phyloP scores from a whole-genome alignment of 164 flowering plant species.

The Kalanchoe fedtschenkoi region DNA sequence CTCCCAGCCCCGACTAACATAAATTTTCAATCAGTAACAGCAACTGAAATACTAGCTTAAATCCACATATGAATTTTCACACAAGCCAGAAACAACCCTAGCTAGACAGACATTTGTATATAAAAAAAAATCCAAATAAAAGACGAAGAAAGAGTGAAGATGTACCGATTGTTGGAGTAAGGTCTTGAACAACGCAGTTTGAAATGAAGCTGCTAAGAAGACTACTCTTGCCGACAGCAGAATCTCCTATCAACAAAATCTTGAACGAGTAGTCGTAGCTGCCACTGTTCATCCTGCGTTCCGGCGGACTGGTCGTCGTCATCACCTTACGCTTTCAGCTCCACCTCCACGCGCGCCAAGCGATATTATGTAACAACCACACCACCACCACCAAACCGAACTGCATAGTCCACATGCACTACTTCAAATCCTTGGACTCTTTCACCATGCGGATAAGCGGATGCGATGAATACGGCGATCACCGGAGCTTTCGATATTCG shows the following conservation, averaged over 20 bases:
- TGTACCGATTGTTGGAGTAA: constrained; percentile 80
- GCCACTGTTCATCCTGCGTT: constrained; percentile 8
- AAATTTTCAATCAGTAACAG: not conserved
- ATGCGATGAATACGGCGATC: not conserved
- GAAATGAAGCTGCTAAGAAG: constrained; percentile 93
- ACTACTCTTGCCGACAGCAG: constrained; percentile 90
- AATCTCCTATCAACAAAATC: constrained; percentile 77
- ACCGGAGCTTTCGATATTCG: not conserved
- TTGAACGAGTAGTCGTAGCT: constrained; percentile 75
- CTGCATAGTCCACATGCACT: not conserved
- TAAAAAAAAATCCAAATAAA: not conserved
- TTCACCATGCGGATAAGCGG: too few relatives aligned
- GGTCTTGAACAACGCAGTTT: constrained; percentile 36
- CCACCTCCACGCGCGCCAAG: too few relatives aligned
- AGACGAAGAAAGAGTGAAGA: constrained; percentile 3
- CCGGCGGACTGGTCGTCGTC: not conserved
- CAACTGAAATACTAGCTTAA: not conserved
- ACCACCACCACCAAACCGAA: not conserved
- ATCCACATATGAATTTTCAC: not conserved
- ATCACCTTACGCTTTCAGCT: not conserved
- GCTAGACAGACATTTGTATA: too few relatives aligned
- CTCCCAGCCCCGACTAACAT: too few relatives aligned
- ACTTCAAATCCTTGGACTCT: too few relatives aligned
- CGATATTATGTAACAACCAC: not conserved
- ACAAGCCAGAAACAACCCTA: too few relatives aligned